Evolutionary conservation across 2,329 filamentous ascomycete species (phyloP).

Genomic region (Ophiostoma sp.): DNA sequence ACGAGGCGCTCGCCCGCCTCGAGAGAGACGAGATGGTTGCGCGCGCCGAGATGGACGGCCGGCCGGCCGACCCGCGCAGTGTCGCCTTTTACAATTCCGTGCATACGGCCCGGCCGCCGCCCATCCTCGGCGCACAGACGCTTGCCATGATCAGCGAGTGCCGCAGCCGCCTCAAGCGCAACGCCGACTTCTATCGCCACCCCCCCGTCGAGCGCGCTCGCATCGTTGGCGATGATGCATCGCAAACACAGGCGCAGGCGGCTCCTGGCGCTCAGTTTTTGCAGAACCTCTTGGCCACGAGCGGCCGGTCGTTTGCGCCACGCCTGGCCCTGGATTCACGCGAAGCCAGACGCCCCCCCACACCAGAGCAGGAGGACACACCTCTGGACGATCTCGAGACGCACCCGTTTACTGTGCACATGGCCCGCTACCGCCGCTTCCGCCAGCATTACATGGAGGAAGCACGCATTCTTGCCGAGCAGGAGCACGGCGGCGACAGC

Average conservation of each 20-base stretch:
- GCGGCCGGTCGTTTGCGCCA: conserved; percentile 17
- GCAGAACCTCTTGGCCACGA: conserved; percentile 13
- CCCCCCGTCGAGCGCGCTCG: neutral
- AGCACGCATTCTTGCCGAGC: conserved; percentile 23
- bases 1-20: neutral
- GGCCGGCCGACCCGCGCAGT: neutral
- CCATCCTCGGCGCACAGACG: conserved; percentile 8
- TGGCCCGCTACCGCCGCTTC: conserved; percentile 24
- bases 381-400: conserved; percentile 14
- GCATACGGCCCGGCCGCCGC: neutral
- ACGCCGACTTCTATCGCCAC: neutral
- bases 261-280: neutral
- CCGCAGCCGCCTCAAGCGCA: conserved; percentile 1
- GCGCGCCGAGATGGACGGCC: conserved; percentile 3
- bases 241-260: no score
- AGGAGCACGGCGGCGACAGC: neutral
- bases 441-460: conserved; percentile 24
- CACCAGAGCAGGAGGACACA: neutral
- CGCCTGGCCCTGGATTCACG: neutral
- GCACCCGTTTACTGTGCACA: conserved; percentile 25
- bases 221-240: neutral
- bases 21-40: neutral
- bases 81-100: neutral
- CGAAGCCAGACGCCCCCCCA: no score
- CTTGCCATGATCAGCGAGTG: conserved; percentile 10